Conservation (phyloP, 2,329 filamentous ascomycete species). For the Thermomyces lanuginosus region DNA sequence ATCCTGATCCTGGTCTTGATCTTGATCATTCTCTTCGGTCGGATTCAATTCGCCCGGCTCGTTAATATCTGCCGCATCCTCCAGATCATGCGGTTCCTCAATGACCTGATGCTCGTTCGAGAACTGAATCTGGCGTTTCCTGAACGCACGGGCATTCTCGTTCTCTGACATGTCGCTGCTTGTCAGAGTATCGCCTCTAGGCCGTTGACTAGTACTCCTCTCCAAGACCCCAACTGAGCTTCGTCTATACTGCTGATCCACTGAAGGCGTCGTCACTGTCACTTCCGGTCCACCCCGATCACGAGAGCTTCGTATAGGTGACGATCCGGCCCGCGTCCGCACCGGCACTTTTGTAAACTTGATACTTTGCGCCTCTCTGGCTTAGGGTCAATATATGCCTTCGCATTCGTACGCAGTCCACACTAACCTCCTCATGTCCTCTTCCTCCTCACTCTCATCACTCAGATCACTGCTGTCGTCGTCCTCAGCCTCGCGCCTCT, state of each 20-base stretch:
- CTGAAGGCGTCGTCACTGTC: constrained; percentile 37
- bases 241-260: constrained; percentile 33
- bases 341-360: constrained; percentile 94
- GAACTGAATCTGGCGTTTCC: constrained; percentile 36
- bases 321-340: constrained; percentile 70
- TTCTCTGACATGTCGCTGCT: constrained; percentile 53
- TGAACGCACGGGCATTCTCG: constrained; percentile 38
- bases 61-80: constrained; percentile 11
- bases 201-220: constrained; percentile 34
- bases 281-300: constrained; percentile 31
- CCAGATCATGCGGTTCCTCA: constrained; percentile 15
- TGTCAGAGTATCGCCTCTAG: constrained; percentile 45
- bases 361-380: constrained; percentile 69
- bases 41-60: too few species aligned
- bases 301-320: constrained; percentile 50
- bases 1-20: constrained; percentile 23
- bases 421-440: constrained; percentile 26
- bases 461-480: constrained; percentile 51
- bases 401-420: neutral
- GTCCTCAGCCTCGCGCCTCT: constrained; percentile 43
- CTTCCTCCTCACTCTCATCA: constrained; percentile 50
- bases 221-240: constrained; percentile 42
- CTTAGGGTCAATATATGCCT: constrained; percentile 9
- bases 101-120: constrained; percentile 21
- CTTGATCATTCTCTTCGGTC: constrained; percentile 10